Percentiles rank a stretch among this genome's conserved stretches.
These are phyloP conservation scores for Mycothermus thermophilus DNA, from an alignment of 495 filamentous ascomycete species.

Conservation along the genomic window DNA sequence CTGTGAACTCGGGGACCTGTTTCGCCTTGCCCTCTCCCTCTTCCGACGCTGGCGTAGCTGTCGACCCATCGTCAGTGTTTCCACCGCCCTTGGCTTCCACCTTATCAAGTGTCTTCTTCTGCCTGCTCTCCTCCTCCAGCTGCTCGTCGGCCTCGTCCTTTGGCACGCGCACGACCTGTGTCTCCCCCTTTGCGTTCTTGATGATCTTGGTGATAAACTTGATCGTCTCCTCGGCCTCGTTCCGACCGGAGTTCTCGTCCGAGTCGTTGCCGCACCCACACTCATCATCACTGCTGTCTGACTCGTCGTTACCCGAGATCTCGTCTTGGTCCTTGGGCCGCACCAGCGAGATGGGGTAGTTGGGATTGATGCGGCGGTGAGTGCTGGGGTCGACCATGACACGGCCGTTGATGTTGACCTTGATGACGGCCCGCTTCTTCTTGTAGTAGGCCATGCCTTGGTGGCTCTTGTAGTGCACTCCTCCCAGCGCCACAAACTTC, in stretches of 20 bases:
- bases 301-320: constrained; percentile 44
- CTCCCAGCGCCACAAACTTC: constrained; percentile 64
- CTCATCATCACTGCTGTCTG: constrained; percentile 43
- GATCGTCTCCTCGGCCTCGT: constrained; percentile 40
- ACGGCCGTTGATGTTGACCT: constrained; percentile 80
- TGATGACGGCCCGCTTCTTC: constrained; percentile 63
- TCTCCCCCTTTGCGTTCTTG: constrained; percentile 47
- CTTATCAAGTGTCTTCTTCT: constrained; percentile 49
- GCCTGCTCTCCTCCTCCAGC: no score
- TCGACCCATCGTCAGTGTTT: constrained; percentile 33
- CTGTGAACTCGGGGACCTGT: constrained; percentile 47
- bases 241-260: constrained; percentile 17
- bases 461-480: constrained; percentile 77
- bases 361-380: constrained; percentile 76
- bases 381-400: constrained; percentile 86
- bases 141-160: constrained; percentile 45
- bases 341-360: constrained; percentile 71
- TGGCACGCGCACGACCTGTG: constrained; percentile 35
- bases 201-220: constrained; percentile 49
- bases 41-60: constrained; percentile 21
- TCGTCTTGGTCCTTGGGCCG: constrained; percentile 63
- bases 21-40: constrained; percentile 19
- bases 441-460: constrained; percentile 75
- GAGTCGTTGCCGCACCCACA: constrained; percentile 32
- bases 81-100: constrained; percentile 33